phyloP scores from a whole-genome alignment of 106 monocot species.

The Chionographis japonica region DNA sequence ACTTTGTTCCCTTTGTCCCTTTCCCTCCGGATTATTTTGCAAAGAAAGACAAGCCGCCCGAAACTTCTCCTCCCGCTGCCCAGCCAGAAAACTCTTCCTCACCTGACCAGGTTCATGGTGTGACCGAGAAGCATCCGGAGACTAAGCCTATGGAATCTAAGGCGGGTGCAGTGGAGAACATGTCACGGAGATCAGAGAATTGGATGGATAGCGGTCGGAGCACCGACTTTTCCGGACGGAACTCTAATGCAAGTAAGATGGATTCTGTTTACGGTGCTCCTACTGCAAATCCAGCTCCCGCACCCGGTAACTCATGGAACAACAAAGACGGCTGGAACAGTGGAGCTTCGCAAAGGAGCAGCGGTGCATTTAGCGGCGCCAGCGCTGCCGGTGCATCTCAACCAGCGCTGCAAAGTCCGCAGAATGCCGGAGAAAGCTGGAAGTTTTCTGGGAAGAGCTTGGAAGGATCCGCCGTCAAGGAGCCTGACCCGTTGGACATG shows the following conservation, averaged over 20 bases:
- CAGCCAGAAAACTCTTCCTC: constrained; percentile 12
- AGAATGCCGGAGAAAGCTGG: constrained; percentile 14
- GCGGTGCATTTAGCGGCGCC: not conserved
- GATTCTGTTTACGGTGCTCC: not conserved
- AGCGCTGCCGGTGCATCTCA: not conserved
- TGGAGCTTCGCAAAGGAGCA: not conserved
- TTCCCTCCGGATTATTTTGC: constrained; percentile 97
- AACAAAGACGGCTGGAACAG: constrained; percentile 1
- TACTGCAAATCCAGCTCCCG: constrained; percentile 2
- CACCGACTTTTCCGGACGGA: constrained; percentile 2
- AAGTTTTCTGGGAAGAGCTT: constrained; percentile 73
- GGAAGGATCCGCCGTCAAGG: constrained; percentile 84
- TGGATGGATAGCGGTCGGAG: not conserved
- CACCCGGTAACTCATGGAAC: constrained; percentile 1
- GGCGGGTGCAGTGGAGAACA: not conserved
- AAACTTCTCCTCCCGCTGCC: constrained; percentile 10
- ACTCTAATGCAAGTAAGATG: constrained; percentile 9
- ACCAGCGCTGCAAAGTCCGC: not conserved
- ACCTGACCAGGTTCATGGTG: constrained; percentile 16
- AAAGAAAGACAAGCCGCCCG: constrained; percentile 59
- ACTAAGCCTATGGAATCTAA: not conserved
- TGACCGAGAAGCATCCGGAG: not conserved
- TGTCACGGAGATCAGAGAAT: not conserved
- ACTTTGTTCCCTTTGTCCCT: constrained; percentile 93
- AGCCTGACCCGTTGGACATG: constrained; percentile 94